Evolutionary conservation across 495 filamentous ascomycete genomes (phyloP).

Genomic region (Penicillium bovifimosum): DNA sequence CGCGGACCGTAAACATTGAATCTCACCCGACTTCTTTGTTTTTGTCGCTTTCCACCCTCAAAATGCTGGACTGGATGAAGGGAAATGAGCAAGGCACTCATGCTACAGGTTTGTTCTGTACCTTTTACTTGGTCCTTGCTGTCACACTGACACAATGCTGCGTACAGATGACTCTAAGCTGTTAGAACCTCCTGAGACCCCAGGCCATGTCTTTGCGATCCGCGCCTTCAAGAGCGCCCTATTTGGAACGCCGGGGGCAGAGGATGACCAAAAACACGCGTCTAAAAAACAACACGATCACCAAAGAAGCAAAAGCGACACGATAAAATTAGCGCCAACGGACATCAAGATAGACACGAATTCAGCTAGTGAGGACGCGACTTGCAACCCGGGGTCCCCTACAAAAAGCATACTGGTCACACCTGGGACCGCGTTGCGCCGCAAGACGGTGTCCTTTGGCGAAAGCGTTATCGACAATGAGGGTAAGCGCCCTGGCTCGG

Average conservation of each 20-base stretch:
- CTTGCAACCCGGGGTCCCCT: conserved; percentile 48
- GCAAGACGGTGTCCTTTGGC: conserved; percentile 90
- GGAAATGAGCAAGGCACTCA: conserved; percentile 40
- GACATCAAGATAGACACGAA: conserved; percentile 24
- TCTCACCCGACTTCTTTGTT: neutral
- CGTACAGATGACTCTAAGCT: conserved; percentile 33
- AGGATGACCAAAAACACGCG: conserved; percentile 25
- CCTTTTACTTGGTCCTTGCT: conserved; percentile 2
- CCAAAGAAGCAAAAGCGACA: conserved; percentile 21
- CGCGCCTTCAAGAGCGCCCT: conserved; percentile 87
- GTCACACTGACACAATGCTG: neutral
- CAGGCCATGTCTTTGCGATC: conserved; percentile 87
- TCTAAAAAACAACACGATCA: conserved; percentile 18
- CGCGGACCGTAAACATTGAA: conserved; percentile 21
- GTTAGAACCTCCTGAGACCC: conserved; percentile 76
- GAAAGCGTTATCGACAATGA: conserved; percentile 60
- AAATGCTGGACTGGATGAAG: conserved; percentile 52
- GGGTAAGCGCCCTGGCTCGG: conserved; percentile 36
- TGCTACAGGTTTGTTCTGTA: conserved; percentile 18
- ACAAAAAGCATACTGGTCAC: conserved; percentile 83
- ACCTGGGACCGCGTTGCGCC: conserved; percentile 71
- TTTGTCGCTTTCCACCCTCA: conserved; percentile 9
- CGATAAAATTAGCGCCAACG: conserved; percentile 15
- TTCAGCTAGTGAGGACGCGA: conserved; percentile 21
- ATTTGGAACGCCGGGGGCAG: conserved; percentile 74